phyloP scores from a whole-genome alignment of 2,329 filamentous ascomycete species.

The Aspergillus flavus region DNA sequence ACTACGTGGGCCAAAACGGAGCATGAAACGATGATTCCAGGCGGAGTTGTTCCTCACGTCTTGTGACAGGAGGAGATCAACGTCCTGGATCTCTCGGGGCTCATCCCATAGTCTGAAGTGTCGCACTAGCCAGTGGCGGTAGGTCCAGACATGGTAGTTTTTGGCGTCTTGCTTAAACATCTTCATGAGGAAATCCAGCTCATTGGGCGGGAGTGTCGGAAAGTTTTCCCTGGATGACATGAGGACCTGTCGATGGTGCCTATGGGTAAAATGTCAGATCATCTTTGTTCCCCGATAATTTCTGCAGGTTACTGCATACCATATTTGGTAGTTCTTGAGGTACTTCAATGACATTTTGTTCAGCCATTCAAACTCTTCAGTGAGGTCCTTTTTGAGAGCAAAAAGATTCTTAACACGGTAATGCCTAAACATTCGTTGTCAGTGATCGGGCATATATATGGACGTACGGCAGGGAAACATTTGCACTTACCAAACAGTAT shows the following conservation, averaged over 20 bases:
- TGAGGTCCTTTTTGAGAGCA: conserved; percentile 64
- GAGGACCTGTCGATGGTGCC: conserved; percentile 62
- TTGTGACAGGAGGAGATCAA: conserved; percentile 71
- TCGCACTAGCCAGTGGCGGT: conserved; percentile 77
- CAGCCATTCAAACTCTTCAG: conserved; percentile 80
- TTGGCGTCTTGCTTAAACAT: conserved; percentile 90
- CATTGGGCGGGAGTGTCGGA: conserved; percentile 62
- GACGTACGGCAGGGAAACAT: background rate
- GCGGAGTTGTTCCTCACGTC: conserved; percentile 96
- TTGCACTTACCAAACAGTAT: conserved; percentile 81
- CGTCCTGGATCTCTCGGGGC: conserved; percentile 65
- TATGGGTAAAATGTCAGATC: conserved; percentile 27
- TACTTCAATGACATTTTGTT: conserved; percentile 80
- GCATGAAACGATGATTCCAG: conserved; percentile 95
- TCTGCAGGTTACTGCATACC: conserved; percentile 48
- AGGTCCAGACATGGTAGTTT: conserved; percentile 99
- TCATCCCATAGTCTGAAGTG: conserved; percentile 62
- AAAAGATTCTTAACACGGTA: conserved; percentile 83
- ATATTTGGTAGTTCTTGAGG: conserved; percentile 99
- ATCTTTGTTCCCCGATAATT: background rate
- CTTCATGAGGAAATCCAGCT: conserved; percentile 72
- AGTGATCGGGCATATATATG: conserved; percentile 1
- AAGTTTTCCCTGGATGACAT: conserved; percentile 53
- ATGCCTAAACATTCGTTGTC: conserved; percentile 54
- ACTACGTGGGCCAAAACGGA: conserved; percentile 72